Evolutionary conservation across 225 moss, liverwort and hornwort genomes (phyloP).

Genomic region (Asterella californica): DNA sequence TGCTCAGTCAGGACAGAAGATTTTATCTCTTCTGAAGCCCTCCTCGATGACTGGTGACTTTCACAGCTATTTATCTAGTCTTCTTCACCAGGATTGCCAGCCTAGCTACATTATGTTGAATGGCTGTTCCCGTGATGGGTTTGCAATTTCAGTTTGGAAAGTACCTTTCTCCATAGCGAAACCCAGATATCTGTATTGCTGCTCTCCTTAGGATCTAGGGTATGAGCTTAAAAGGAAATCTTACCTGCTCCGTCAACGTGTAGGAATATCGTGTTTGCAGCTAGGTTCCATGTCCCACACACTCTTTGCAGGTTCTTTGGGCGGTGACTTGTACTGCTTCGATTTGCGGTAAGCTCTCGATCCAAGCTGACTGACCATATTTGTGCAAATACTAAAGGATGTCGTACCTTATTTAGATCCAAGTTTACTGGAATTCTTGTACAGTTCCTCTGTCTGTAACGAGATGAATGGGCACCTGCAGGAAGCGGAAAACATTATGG

Average conservation of each 20-base stretch:
- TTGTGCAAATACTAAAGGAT: not conserved
- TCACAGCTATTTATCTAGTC: not conserved
- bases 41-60: constrained; percentile 21
- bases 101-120: not conserved
- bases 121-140: not conserved
- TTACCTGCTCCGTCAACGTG: not conserved
- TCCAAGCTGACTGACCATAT: not conserved
- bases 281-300: constrained; percentile 3
- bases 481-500: constrained; percentile 28
- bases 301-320: constrained; percentile 28
- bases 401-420: not conserved
- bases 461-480: constrained; percentile 9
- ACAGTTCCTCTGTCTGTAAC: not conserved
- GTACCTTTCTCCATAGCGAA: not conserved
- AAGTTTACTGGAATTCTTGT: not conserved
- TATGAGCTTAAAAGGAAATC: not conserved
- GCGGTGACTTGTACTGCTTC: constrained; percentile 26
- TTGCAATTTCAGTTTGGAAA: not conserved
- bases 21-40: constrained; percentile 48
- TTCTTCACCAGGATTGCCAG: not conserved
- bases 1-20: constrained; percentile 57
- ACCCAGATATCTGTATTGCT: not conserved
- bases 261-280: constrained; percentile 35
- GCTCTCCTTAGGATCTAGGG: not conserved
- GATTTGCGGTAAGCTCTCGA: constrained; percentile 27